phyloP scores from a whole-genome alignment of 208 protist species.

The Acanthamoeba royreba region DNA sequence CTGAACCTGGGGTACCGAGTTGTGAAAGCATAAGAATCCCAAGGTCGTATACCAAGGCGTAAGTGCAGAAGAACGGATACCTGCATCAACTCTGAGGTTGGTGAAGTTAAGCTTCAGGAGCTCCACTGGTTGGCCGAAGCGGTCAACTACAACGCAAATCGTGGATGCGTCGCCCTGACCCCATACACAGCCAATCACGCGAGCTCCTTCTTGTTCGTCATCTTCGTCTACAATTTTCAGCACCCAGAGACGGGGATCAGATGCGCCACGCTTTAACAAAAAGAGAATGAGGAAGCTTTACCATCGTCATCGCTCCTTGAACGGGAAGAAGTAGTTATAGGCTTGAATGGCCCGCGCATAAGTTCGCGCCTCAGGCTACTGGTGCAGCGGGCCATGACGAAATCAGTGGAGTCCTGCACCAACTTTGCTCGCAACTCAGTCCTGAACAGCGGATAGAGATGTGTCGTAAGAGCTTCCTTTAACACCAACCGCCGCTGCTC shows the following conservation, averaged over 20 bases:
- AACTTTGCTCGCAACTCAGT: conserved; percentile 19
- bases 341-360: background rate
- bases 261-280: background rate
- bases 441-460: conserved; percentile 22
- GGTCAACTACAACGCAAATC: background rate
- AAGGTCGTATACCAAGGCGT: background rate
- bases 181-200: background rate
- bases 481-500: background rate
- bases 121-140: background rate
- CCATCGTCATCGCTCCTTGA: background rate
- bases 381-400: background rate
- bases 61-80: background rate
- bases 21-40: background rate
- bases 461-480: background rate
- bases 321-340: background rate
- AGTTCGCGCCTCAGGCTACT: background rate
- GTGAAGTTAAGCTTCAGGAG: background rate
- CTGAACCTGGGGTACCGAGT: too few species aligned
- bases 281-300: background rate
- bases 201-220: background rate
- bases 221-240: background rate
- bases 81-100: background rate
- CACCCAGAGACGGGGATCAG: background rate
- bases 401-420: background rate
- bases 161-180: background rate